Conservation (phyloP, 1,284 basidiomycete species). For the Malassezia yamatoensis region DNA sequence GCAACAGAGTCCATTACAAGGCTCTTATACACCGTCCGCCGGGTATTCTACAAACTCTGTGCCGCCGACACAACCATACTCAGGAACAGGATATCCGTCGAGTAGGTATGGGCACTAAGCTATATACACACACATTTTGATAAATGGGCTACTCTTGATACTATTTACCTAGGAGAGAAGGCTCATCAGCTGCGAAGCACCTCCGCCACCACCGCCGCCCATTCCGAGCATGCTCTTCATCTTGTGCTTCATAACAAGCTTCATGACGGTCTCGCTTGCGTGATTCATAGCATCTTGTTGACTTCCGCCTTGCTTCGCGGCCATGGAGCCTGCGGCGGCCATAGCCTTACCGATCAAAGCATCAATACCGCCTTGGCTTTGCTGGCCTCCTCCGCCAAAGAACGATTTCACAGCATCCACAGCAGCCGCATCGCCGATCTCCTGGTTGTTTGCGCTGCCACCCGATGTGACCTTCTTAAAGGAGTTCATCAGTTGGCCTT, state of each 20-base stretch:
- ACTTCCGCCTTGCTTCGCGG: background rate
- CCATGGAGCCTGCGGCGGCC: constrained; percentile 3
- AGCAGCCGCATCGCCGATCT: constrained; percentile 14
- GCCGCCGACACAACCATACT: no score
- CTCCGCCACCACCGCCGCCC: background rate
- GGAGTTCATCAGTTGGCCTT: constrained; percentile 5
- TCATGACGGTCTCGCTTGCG: constrained; percentile 14
- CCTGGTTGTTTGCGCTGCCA: constrained; percentile 1
- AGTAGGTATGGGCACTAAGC: no score
- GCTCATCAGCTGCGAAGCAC: constrained; percentile 3
- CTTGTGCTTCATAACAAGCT: constrained; percentile 18
- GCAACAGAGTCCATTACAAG: background rate
- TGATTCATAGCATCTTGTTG: constrained; percentile 16
- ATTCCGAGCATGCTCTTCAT: constrained; percentile 11
- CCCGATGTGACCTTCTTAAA: constrained; percentile 10
- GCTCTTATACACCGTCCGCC: background rate
- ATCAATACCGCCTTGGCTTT: constrained; percentile 1
- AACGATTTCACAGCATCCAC: constrained; percentile 8
- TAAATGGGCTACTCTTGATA: no score
- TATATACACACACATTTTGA: no score
- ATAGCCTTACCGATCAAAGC: constrained; percentile 14
- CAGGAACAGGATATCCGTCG: no score
- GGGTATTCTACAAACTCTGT: no score
- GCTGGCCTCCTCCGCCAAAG: constrained; percentile 7
- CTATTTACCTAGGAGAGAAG: constrained; percentile 2